phyloP scores from a whole-genome alignment of 2,329 filamentous ascomycete species.

The Phialocephala subalpina region DNA sequence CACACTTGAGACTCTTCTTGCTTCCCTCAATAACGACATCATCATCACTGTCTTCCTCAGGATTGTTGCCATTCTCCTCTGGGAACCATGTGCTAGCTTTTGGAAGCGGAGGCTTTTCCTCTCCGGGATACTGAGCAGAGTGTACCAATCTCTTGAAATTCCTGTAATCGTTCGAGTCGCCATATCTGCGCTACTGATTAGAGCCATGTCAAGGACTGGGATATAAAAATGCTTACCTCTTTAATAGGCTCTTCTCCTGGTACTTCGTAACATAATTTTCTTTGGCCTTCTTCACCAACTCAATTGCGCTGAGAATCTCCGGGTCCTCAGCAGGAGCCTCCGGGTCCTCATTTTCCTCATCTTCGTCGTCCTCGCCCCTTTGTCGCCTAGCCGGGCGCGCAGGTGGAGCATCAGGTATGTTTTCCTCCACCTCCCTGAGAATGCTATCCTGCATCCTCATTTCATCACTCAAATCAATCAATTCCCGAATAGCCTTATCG shows the following conservation, averaged over 20 bases:
- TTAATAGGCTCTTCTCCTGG: conserved; percentile 47
- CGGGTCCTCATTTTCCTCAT: conserved; percentile 50
- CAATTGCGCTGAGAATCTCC: conserved; percentile 45
- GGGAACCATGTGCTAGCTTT: conserved; percentile 69
- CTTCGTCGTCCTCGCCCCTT: conserved; percentile 45
- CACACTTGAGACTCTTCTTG: conserved; percentile 72
- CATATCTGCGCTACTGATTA: conserved; percentile 53
- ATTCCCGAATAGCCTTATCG: conserved; percentile 63
- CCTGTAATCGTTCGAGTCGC: conserved; percentile 65
- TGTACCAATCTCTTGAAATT: conserved; percentile 69
- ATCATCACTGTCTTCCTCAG: conserved; percentile 58
- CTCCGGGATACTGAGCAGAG: conserved; percentile 62
- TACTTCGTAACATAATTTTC: conserved; percentile 46
- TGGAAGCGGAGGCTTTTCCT: conserved; percentile 60
- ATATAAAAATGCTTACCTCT: conserved; percentile 46
- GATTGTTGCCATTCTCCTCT: conserved; percentile 31
- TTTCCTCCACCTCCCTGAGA: conserved; percentile 44
- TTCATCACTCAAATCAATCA: conserved; percentile 63
- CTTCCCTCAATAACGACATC: conserved; percentile 73
- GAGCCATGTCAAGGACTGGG: neutral
- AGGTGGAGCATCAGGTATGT: conserved; percentile 29
- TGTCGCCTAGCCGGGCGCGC: conserved; percentile 43
- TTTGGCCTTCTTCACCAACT: conserved; percentile 47
- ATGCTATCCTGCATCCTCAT: conserved; percentile 44
- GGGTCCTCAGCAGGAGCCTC: conserved; percentile 42